A percentile compares a stretch with the other conserved stretches of the same genome.
Conservation (phyloP, 768 basidiomycete genomes). For the Dioszegia crocea region DNA sequence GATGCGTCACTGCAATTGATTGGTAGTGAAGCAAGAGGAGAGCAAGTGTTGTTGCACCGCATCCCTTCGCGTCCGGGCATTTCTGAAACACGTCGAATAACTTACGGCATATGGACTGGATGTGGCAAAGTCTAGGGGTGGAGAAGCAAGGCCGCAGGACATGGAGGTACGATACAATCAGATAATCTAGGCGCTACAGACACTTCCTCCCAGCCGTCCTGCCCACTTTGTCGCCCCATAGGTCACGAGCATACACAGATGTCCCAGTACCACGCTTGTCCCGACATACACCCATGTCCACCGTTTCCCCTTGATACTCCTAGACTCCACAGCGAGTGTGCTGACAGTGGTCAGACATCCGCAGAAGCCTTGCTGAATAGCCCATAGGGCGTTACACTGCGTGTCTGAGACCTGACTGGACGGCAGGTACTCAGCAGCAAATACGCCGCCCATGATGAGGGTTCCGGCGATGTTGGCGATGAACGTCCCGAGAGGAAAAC, state of each 20-base stretch:
- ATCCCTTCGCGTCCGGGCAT: neutral
- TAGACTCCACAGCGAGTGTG: slow-evolving; percentile 80
- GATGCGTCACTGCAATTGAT: too few species aligned
- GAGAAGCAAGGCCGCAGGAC: too few species aligned
- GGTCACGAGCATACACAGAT: slow-evolving; percentile 67
- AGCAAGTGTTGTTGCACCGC: neutral
- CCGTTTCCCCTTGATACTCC: slow-evolving; percentile 55
- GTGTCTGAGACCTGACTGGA: neutral
- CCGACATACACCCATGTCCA: slow-evolving; percentile 66
- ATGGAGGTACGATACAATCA: neutral
- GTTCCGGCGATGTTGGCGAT: slow-evolving; percentile 60
- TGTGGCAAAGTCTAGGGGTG: neutral
- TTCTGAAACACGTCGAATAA: neutral
- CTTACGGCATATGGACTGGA: neutral
- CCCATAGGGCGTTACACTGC: slow-evolving; percentile 59
- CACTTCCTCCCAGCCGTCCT: neutral
- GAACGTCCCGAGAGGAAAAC: slow-evolving; percentile 48
- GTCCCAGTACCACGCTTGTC: slow-evolving; percentile 66
- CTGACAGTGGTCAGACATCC: slow-evolving; percentile 91
- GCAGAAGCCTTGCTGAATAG: slow-evolving; percentile 85
- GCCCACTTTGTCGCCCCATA: slow-evolving; percentile 64
- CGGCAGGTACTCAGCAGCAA: slow-evolving; percentile 60
- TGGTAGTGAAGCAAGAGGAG: too few species aligned
- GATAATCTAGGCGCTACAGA: slow-evolving; percentile 6
- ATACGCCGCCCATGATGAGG: slow-evolving; percentile 71